A percentile compares a stretch with the other conserved stretches of the same genome.
Evolutionary conservation across 1,284 basidiomycete genomes (phyloP).

Genomic region (Marasmius fiardii): DNA sequence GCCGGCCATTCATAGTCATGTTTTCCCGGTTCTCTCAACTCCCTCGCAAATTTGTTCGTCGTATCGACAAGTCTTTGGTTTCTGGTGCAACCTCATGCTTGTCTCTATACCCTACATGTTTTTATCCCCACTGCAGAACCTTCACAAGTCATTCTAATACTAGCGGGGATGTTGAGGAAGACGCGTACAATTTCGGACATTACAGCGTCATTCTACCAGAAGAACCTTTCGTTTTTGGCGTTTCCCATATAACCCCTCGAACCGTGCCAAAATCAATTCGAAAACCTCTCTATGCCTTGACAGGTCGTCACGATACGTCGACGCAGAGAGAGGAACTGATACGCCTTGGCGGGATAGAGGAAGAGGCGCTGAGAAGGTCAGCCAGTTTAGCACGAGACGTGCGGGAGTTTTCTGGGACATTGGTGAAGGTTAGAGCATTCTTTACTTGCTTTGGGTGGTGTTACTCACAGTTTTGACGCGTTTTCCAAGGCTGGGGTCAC

Average conservation of each 20-base stretch:
- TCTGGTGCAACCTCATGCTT: no score
- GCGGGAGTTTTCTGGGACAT: slow-evolving; percentile 50
- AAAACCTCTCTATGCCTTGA: slow-evolving; percentile 58
- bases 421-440: slow-evolving; percentile 52
- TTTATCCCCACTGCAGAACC: not conserved
- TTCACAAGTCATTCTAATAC: not conserved
- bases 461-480: no score
- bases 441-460: no score
- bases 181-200: slow-evolving; percentile 29
- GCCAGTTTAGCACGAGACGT: slow-evolving; percentile 61
- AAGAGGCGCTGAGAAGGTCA: slow-evolving; percentile 54
- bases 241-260: slow-evolving; percentile 55
- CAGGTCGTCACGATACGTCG: slow-evolving; percentile 10
- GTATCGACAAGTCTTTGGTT: not conserved
- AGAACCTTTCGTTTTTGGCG: slow-evolving; percentile 64
- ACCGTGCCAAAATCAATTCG: slow-evolving; percentile 57
- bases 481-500: slow-evolving; percentile 62
- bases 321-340: slow-evolving; percentile 37
- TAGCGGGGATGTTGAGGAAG: not conserved
- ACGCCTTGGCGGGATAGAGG: slow-evolving; percentile 53
- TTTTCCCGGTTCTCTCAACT: not conserved
- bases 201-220: slow-evolving; percentile 66
- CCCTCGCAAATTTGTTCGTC: not conserved
- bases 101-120: not conserved
- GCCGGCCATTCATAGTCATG: not conserved